Evolutionary conservation across 306 rosid genomes (phyloP).

Genomic region (Quercus robur): DNA sequence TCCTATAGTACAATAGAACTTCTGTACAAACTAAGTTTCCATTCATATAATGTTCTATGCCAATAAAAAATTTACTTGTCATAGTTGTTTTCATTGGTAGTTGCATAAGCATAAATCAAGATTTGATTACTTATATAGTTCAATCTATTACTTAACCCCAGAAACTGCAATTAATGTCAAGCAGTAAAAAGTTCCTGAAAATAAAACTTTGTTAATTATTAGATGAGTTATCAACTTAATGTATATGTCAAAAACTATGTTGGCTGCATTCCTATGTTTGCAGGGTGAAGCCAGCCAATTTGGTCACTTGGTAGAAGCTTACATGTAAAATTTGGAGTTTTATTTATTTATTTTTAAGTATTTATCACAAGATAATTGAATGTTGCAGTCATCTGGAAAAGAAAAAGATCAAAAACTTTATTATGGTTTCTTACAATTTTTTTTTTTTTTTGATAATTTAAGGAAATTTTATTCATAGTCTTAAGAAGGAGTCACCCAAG

Average conservation of each 20-base stretch:
- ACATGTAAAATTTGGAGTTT: too few relatives aligned
- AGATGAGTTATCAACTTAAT: too few relatives aligned
- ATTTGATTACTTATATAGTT: background rate
- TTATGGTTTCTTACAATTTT: too few relatives aligned
- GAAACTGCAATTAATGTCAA: background rate
- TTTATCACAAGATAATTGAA: too few relatives aligned
- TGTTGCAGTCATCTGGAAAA: too few relatives aligned
- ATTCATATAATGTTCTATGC: background rate
- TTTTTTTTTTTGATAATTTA: too few relatives aligned
- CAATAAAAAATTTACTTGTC: too few relatives aligned
- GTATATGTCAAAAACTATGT: background rate
- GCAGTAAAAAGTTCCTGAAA: background rate
- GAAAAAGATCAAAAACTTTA: too few relatives aligned
- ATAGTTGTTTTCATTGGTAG: background rate
- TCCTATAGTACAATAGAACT: background rate
- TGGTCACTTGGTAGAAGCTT: background rate
- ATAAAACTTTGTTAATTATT: background rate
- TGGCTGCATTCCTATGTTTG: background rate
- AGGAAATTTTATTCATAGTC: too few relatives aligned
- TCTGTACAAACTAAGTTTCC: background rate
- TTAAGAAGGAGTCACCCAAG: too few relatives aligned
- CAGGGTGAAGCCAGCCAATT: background rate
- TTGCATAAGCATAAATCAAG: background rate
- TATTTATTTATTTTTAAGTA: too few relatives aligned
- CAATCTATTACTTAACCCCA: background rate